Evolutionary conservation across 805 yeast genomes (phyloP), one percentile per base, ranked within the genome.

Genomic region (Jamesozyma piceae): DNA sequence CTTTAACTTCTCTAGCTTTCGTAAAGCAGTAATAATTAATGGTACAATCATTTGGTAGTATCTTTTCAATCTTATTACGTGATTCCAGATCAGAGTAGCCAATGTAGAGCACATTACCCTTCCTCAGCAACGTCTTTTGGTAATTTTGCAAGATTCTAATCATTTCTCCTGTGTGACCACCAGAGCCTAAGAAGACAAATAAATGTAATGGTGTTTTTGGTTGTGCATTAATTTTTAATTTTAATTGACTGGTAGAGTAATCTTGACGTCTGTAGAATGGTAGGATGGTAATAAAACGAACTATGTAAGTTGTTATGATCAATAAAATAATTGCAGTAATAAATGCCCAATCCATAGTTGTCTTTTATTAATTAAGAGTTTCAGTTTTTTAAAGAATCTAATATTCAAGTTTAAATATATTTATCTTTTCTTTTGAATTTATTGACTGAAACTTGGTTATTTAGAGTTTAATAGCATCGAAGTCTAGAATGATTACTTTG

Each of bases 131-230:
- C 0, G 70, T 56, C 9, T 61, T 49, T 39, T 62, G 52, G 31
- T 73, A 64, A 5, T 60, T 58, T 4, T 57, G 47, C 9, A 86
- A 58, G 15, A 90, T 67, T 21, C 89, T 67, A n/a, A 89, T 60
- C 94, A 90, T 86, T 60, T 90, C 97, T 1, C 96, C 97, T 0
- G 97, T 88, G 55, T 88, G 97, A 2, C 97, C 97, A 2, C 98
- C 98, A 0, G 96, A 87, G 0, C 97, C 97, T 10, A 90, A 64
- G n/a, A 87, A 69, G 0, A 83, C 66, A 73, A 83, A 71, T 20
- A 76, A 45, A 35, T 61, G 62, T 4, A 56, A 35, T 5, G 49
- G 53, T 24, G 31, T 31, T 2, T 15, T 22, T 17, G 34, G 18
- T 31, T 31, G 19, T 17, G 10, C 42, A 26, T 9, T 35, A 34